These are phyloP conservation scores for Dianthus caryophyllus DNA, from an alignment of 148 eudicot genomes.

Conservation along the genomic window DNA sequence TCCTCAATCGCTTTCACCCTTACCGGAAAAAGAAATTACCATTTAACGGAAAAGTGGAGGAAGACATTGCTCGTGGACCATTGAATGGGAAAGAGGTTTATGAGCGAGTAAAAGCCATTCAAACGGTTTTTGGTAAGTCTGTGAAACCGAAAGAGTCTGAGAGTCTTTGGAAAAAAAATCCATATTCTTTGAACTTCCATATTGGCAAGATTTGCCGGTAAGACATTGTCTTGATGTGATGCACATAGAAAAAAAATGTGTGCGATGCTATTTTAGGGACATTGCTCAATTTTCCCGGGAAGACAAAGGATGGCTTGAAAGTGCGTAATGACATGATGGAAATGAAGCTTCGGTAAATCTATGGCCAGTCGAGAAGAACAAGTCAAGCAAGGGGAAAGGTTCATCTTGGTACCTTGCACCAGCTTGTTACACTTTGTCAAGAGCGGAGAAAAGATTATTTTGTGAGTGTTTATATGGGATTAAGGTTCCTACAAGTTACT, in stretches of 20 bases:
- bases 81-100: not conserved
- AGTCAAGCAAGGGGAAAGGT: not conserved
- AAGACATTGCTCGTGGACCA: not conserved
- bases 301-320: not conserved
- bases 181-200: not conserved
- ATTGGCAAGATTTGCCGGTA: slow-evolving; percentile 1
- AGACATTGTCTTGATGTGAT: slow-evolving; percentile 5
- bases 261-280: slow-evolving; percentile 7
- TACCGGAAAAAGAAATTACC: too few species aligned
- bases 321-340: not conserved
- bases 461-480: not conserved
- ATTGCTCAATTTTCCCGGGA: not conserved
- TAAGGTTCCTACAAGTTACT: not conserved
- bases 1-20: too few species aligned
- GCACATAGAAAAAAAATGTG: slow-evolving; percentile 5
- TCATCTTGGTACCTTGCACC: not conserved
- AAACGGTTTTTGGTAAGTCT: not conserved
- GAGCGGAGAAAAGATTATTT: not conserved
- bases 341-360: not conserved
- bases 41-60: slow-evolving; percentile 9
- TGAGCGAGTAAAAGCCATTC: not conserved
- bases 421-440: not conserved
- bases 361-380: not conserved
- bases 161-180: not conserved
- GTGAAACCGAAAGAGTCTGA: not conserved